Evolutionary conservation across 306 rosid genomes (phyloP).

Genomic region (Fragaria vesca): DNA sequence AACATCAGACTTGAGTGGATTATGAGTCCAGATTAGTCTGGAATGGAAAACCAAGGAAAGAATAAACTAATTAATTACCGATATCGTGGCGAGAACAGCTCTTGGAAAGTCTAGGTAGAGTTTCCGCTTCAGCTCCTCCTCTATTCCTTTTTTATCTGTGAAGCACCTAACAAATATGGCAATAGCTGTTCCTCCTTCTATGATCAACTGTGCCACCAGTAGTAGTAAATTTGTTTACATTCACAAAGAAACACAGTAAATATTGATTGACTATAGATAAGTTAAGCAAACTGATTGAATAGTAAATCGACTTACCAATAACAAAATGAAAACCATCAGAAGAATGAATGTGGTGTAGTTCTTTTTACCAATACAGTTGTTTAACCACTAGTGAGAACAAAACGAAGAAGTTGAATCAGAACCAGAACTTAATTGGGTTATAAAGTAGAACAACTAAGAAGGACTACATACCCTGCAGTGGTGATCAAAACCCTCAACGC

Average conservation of each 20-base stretch:
- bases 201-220: conserved; percentile 48
- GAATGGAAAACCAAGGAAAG: background rate
- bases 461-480: conserved; percentile 75
- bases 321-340: conserved; percentile 67
- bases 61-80: conserved; percentile 29
- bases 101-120: conserved; percentile 68
- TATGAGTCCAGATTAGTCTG: conserved; percentile 11
- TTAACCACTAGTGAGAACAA: conserved; percentile 71
- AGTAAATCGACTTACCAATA: conserved; percentile 54
- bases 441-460: background rate
- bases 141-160: conserved; percentile 63
- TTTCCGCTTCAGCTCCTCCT: conserved; percentile 60
- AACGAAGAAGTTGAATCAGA: background rate
- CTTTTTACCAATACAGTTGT: conserved; percentile 91
- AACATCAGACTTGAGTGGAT: conserved; percentile 5
- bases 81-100: conserved; percentile 70
- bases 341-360: conserved; percentile 90
- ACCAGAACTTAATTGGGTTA: background rate
- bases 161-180: conserved; percentile 85
- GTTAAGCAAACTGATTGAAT: conserved; percentile 17
- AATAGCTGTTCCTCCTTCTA: conserved; percentile 84
- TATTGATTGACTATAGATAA: background rate
- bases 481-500: conserved; percentile 96
- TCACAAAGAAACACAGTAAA: background rate
- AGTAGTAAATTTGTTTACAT: background rate